Base-by-base conservation (phyloP, 371 early-diverging fungal species). In the Mucor plumbeus region DNA sequence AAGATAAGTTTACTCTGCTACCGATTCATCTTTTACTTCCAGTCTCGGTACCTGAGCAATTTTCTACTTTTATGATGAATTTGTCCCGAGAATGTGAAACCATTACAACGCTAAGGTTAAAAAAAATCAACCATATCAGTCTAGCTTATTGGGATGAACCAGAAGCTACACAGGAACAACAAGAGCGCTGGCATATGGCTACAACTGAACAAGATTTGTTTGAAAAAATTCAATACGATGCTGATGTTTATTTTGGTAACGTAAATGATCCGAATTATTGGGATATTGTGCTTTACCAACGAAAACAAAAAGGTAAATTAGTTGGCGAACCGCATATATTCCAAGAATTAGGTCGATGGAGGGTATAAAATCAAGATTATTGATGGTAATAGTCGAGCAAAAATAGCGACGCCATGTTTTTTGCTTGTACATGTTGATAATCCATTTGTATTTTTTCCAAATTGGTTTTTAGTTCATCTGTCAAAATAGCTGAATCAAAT, bases 131-230 rank as follows among this genome's bases (percentile, higher is more conserved):
- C 36, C 81, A 81, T 39, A 74, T 81, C 39, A 81, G 78, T 31
- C 54, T 81, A 6, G 81, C 78, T 1, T 81, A 81, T 47, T 78
- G 76, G 76, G 76, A 81, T 62, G 81, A 81, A 39, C 73, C 74
- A 26, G n/a, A 68, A 31, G 80, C 73, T 4, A 65, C 69, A 21
- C n/a, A 40, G 0, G 62, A 67, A 3, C 50, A 75, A 38, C 39
- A 59, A 19, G 8, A 38, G 13, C 17, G 36, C 17, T 67, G 62
- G 68, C 31, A 6, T 13, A 5, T 33, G 15, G 14, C 36, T 33
- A 5, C 43, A 47, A 19, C 66, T 26, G 15, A 64, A 1, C 40
- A 67, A 38, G 39, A 35, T 9, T 14, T 74, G 33, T 67, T 76
- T n/a, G 65, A 72, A 21, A 19, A 38, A 15, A 66, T 76, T 54